Conservation (phyloP, 768 basidiomycete genomes). For the Boletus bicolor region DNA sequence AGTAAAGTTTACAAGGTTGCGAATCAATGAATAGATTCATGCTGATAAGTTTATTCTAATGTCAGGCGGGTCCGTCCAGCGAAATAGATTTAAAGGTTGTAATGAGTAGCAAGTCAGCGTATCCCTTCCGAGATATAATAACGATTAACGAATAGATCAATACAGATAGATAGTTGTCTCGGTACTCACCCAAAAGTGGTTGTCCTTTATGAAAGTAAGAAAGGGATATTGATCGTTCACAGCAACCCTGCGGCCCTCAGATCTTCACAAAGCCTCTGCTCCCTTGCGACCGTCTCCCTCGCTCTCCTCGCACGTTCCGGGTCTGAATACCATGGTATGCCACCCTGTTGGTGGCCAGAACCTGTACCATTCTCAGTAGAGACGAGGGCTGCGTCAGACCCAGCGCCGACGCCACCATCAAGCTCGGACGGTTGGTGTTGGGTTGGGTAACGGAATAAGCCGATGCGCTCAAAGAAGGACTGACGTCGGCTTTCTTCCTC, state of each 20-base stretch:
- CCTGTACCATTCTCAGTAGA: constrained; percentile 27
- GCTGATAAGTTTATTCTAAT: background rate
- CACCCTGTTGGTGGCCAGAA: constrained; percentile 29
- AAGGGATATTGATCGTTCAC: constrained; percentile 28
- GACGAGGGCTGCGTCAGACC: constrained; percentile 7
- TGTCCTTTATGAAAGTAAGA: background rate
- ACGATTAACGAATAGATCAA: constrained; percentile 24
- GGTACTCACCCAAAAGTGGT: background rate
- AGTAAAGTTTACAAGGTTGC: constrained; percentile 1
- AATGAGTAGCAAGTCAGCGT: constrained; percentile 7
- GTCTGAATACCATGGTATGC: constrained; percentile 38
- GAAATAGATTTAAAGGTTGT: constrained; percentile 10
- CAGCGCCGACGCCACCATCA: constrained; percentile 3
- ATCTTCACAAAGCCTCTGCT: constrained; percentile 56
- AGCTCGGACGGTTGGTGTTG: constrained; percentile 13
- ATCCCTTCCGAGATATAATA: background rate
- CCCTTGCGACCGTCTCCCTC: constrained; percentile 47
- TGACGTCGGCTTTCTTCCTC: constrained; percentile 26
- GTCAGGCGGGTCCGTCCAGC: background rate
- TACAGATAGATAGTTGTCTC: constrained; percentile 4
- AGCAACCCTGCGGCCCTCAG: constrained; percentile 65
- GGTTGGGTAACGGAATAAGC: constrained; percentile 15
- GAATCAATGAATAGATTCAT: constrained; percentile 5
- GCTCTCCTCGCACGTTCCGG: constrained; percentile 42
- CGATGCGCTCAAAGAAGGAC: constrained; percentile 30